These are phyloP conservation scores for Penicillium simplicissimum DNA, from an alignment of 495 filamentous ascomycete genomes.

Conservation along the genomic window DNA sequence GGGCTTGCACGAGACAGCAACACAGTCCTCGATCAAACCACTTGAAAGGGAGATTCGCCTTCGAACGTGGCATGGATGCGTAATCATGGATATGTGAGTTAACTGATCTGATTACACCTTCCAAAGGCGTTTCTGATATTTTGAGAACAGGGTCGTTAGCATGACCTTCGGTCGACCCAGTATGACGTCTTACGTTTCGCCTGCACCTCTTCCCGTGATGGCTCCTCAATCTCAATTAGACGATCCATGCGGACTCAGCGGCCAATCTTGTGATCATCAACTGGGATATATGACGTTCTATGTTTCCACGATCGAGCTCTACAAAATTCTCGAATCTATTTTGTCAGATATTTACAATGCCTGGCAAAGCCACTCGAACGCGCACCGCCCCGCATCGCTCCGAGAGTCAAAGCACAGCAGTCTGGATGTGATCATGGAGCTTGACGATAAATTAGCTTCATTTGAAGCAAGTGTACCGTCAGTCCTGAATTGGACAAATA, in stretches of 20 bases:
- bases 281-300: constrained; percentile 39
- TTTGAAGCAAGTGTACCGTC: constrained; percentile 39
- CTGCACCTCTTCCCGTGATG: constrained; percentile 35
- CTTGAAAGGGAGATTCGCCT: constrained; percentile 45
- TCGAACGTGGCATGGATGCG: constrained; percentile 52
- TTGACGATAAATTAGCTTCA: constrained; percentile 40
- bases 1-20: constrained; percentile 43
- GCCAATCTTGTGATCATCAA: constrained; percentile 26
- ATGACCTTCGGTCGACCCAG: constrained; percentile 52
- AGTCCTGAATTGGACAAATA: constrained; percentile 39
- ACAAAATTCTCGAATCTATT: constrained; percentile 45
- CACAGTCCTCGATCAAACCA: constrained; percentile 23
- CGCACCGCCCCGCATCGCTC: constrained; percentile 9
- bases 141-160: constrained; percentile 40
- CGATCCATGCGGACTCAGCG: constrained; percentile 27
- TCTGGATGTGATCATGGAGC: constrained; percentile 41
- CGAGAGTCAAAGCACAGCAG: constrained; percentile 25
- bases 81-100: constrained; percentile 48
- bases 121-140: neutral
- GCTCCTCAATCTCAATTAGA: constrained; percentile 10
- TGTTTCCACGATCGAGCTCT: constrained; percentile 42
- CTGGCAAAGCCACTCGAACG: constrained; percentile 29
- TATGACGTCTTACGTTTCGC: constrained; percentile 41
- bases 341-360: constrained; percentile 46
- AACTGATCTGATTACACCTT: neutral